Evolutionary conservation across 2,329 filamentous ascomycete genomes (phyloP), one percentile per base, ranked within the genome.

Genomic region (Ramularia endophylla): DNA sequence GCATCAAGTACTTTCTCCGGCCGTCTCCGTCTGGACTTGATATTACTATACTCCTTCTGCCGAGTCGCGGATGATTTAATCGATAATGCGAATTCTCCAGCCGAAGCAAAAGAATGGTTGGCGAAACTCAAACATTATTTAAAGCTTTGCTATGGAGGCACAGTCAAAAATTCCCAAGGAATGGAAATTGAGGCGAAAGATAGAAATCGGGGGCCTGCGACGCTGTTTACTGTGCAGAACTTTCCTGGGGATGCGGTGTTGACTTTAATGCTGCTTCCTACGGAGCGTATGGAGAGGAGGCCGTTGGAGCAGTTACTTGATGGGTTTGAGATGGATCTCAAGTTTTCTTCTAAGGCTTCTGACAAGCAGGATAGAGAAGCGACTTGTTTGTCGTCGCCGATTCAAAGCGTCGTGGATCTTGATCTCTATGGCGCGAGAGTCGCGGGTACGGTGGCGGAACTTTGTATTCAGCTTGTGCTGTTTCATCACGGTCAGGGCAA

Each of bases 61-160:
- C 73, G 83, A 8, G 75, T 85, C 8, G 81, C 81, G 1, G 84
- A 87, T 57, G 83, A 87, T 53, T 67, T 87, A 4, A 74, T 87
- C 7, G 83, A 87, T 51, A 74, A 85, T 44, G 75, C 83, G 0
- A 52, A 64, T 1, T 70, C 68, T 1, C 57, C 66, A 1, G 55
- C 65, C 0, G 75, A 81, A 50, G 78, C 80, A 5, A 62, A 64
- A 18, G 52, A 63, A 7, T 84, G 80, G 74, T 75, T 85, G 33
- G 57, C 63, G 12, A 80, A 76, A 54, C 66, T 85, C 15, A 70
- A 69, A 17, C 59, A 63, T 3, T 83, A 77, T 48, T 67, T 85
- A 6, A 68, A 78, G 39, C 56, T 78, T 5, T 67, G 66, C 1
- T 81, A 80, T 35, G 56, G 45, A 16, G 56, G 46, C 19, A 45